Evolutionary conservation across 2,329 filamentous ascomycete species (phyloP).

Genomic region (Laburnicola sp.): DNA sequence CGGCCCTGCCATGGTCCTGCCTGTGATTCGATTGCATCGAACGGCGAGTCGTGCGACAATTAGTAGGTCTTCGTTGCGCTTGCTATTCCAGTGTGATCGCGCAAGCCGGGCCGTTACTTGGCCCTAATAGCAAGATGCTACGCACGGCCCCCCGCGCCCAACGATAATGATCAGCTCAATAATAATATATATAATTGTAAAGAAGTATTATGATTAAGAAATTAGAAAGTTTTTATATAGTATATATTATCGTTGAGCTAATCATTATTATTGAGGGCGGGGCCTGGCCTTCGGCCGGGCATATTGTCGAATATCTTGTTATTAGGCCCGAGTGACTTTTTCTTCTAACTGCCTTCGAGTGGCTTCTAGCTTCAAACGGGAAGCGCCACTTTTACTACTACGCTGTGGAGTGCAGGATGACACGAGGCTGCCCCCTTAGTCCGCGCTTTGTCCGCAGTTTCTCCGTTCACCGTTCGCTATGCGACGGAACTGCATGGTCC

Average conservation of each 20-base stretch:
- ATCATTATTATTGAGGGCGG: too few relatives aligned
- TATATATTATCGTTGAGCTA: too few relatives aligned
- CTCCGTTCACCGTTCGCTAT: background rate
- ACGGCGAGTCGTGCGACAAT: slow-evolving; percentile 3
- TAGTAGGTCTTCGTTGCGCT: background rate
- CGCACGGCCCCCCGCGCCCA: too few relatives aligned
- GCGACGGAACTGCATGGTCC: slow-evolving; percentile 1
- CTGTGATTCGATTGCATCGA: slow-evolving; percentile 2
- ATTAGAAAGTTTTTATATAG: too few relatives aligned
- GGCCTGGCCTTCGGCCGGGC: too few relatives aligned
- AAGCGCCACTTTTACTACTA: background rate
- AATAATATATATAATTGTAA: too few relatives aligned
- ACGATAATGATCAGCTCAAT: too few relatives aligned
- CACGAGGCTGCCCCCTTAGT: background rate
- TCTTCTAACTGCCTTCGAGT: slow-evolving; percentile 2
- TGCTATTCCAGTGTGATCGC: too few relatives aligned
- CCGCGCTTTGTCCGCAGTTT: background rate
- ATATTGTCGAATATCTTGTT: background rate
- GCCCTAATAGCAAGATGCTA: too few relatives aligned
- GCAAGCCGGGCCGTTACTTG: too few relatives aligned
- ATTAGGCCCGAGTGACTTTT: background rate
- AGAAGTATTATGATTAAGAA: too few relatives aligned
- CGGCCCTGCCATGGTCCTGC: background rate
- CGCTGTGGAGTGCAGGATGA: background rate
- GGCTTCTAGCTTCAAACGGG: slow-evolving; percentile 2